Conservation (phyloP, 2,329 filamentous ascomycete genomes). For the Ceratocystis diversiconidia region DNA sequence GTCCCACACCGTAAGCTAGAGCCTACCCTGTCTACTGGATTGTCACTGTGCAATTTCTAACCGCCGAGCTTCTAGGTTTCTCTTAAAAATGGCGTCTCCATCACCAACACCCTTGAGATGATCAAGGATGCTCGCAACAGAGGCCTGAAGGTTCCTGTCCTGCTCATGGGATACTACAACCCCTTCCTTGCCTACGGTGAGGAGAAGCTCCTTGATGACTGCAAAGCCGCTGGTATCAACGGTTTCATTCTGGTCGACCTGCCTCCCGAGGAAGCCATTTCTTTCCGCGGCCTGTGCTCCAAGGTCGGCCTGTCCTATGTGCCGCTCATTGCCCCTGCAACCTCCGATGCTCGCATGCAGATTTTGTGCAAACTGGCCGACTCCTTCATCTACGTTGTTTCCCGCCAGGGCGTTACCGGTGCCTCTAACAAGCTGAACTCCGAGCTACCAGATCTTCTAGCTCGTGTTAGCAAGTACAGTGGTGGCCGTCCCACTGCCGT, state of each 20-base stretch:
- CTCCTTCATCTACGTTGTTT: conserved; percentile 98
- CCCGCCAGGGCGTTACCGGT: conserved; percentile 90
- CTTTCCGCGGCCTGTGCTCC: conserved; percentile 74
- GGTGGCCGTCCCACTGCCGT: conserved; percentile 82
- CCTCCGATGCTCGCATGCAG: conserved; percentile 86
- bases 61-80: conserved; percentile 37
- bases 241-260: conserved; percentile 95
- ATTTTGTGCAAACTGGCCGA: conserved; percentile 92
- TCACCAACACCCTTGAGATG: conserved; percentile 65
- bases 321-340: conserved; percentile 88
- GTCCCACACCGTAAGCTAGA: conserved; percentile 53
- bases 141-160: conserved; percentile 66
- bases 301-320: conserved; percentile 80
- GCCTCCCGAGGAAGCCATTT: conserved; percentile 86
- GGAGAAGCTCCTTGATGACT: conserved; percentile 72
- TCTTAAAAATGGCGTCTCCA: conserved; percentile 75
- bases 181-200: conserved; percentile 89
- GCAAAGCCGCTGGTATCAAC: conserved; percentile 72
- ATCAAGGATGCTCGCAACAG: conserved; percentile 63
- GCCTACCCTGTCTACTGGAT: conserved; percentile 20
- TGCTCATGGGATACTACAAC: conserved; percentile 99
- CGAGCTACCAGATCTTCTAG: conserved; percentile 66
- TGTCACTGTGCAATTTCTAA: conserved; percentile 18
- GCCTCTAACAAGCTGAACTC: conserved; percentile 70
- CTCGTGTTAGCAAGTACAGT: conserved; percentile 80